Evolutionary conservation across 805 yeast genomes (phyloP).

Genomic region (Teunomyces stri): DNA sequence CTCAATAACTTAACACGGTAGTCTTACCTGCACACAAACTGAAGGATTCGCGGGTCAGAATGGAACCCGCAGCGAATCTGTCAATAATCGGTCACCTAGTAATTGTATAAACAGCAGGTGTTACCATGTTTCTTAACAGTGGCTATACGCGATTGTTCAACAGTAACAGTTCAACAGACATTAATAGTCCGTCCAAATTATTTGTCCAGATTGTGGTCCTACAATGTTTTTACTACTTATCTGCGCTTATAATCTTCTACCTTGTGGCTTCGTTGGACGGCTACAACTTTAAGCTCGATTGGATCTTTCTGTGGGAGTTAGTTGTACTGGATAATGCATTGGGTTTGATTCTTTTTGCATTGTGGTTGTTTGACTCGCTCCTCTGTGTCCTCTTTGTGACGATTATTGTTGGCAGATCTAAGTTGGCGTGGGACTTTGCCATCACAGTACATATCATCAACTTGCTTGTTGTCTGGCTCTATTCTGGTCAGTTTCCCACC

Average conservation of each 20-base stretch:
- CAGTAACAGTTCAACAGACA: conserved; percentile 22
- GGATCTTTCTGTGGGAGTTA: conserved; percentile 80
- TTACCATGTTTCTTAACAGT: conserved; percentile 1
- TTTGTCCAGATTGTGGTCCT: conserved; percentile 71
- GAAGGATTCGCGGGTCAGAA: not conserved
- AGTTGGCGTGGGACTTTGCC: conserved; percentile 95
- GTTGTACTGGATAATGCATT: conserved; percentile 72
- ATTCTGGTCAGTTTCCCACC: conserved; percentile 65
- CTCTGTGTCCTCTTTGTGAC: conserved; percentile 83
- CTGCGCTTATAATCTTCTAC: conserved; percentile 66
- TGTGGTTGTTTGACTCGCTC: conserved; percentile 84
- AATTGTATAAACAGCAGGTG: not conserved
- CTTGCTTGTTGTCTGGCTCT: conserved; percentile 63
- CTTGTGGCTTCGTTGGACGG: conserved; percentile 70
- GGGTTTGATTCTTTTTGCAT: conserved; percentile 68
- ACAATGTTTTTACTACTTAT: conserved; percentile 74
- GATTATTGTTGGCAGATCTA: conserved; percentile 85
- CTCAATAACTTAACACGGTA: too few species aligned
- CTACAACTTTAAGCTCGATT: conserved; percentile 57
- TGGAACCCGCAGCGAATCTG: not conserved
- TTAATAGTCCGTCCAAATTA: conserved; percentile 32
- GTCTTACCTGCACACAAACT: not conserved
- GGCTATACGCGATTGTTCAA: conserved; percentile 28
- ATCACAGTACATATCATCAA: conserved; percentile 86
- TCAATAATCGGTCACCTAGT: not conserved